These are phyloP conservation scores for Blastobotrys attinorum DNA, from an alignment of 805 yeast genomes.

Conservation along the genomic window DNA sequence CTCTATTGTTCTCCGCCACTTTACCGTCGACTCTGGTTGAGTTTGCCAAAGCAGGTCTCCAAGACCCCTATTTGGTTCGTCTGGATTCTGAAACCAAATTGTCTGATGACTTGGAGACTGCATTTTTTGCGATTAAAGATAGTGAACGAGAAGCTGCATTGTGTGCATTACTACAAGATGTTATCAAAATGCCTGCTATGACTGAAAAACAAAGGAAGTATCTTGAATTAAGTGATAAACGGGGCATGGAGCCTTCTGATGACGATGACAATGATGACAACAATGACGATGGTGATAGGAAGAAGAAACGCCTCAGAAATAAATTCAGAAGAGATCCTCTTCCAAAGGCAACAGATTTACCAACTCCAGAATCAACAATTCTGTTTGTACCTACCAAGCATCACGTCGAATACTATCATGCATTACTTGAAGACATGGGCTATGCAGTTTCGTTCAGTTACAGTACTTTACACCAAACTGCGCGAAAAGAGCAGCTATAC, in stretches of 20 bases:
- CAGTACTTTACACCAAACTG: conserved; percentile 91
- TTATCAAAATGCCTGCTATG: conserved; percentile 77
- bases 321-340: conserved; percentile 37
- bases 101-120: conserved; percentile 86
- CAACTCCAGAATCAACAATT: conserved; percentile 80
- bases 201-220: conserved; percentile 57
- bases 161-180: conserved; percentile 67
- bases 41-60: conserved; percentile 93
- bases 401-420: conserved; percentile 87
- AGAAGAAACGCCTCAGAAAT: conserved; percentile 25
- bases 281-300: conserved; percentile 32
- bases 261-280: conserved; percentile 49
- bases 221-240: conserved; percentile 28
- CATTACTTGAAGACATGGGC: conserved; percentile 65
- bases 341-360: conserved; percentile 77
- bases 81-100: conserved; percentile 88
- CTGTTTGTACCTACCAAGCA: conserved; percentile 95
- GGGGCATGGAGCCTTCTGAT: conserved; percentile 36
- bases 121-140: conserved; percentile 70
- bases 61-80: conserved; percentile 86
- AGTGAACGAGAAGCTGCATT: conserved; percentile 87
- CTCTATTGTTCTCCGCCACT: conserved; percentile 89
- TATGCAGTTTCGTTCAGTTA: conserved; percentile 84
- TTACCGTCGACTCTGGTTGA: conserved; percentile 87
- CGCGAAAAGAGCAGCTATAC: conserved; percentile 80